Evolutionary conservation across 2,329 filamentous ascomycete species (phyloP).

Genomic region (Claviceps purpurea): DNA sequence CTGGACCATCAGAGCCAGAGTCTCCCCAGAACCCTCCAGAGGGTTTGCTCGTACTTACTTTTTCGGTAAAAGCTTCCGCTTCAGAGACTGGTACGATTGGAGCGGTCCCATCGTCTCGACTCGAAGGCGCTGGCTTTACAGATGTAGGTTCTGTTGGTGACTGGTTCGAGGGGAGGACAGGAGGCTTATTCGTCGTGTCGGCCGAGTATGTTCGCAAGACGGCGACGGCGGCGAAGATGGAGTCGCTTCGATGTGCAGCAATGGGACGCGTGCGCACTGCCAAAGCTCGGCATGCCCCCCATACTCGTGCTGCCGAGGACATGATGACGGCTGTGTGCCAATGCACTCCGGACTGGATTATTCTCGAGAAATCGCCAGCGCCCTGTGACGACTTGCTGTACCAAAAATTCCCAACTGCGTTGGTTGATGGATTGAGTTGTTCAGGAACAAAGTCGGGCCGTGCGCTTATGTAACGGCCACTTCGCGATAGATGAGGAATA

Average conservation of each 20-base stretch:
- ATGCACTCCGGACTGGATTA: neutral
- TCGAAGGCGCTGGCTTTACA: neutral
- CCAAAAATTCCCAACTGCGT: conserved; percentile 3
- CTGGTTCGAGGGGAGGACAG: neutral
- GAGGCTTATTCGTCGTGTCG: conserved; percentile 12
- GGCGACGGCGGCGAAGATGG: conserved; percentile 11
- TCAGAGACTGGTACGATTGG: too few species aligned
- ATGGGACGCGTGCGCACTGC: conserved; percentile 16
- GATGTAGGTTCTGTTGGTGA: neutral
- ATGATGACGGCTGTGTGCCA: conserved; percentile 14
- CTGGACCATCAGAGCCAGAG: conserved; percentile 1
- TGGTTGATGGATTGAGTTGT: neutral
- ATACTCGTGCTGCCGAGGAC: conserved; percentile 20
- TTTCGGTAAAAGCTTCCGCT: neutral
- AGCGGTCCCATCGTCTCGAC: neutral
- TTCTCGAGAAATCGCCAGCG: neutral
- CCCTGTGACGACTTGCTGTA: conserved; percentile 2
- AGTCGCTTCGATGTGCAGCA: conserved; percentile 12
- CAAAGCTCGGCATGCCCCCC: conserved; percentile 22
- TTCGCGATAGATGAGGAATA: neutral
- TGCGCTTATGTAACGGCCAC: neutral
- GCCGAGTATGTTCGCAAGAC: conserved; percentile 18
- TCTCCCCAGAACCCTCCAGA: neutral
- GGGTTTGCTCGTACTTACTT: neutral
- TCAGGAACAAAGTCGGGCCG: conserved; percentile 11